Evolutionary conservation across 2,329 filamentous ascomycete genomes (phyloP).

Genomic region (Sphaerostilbella broomeana): DNA sequence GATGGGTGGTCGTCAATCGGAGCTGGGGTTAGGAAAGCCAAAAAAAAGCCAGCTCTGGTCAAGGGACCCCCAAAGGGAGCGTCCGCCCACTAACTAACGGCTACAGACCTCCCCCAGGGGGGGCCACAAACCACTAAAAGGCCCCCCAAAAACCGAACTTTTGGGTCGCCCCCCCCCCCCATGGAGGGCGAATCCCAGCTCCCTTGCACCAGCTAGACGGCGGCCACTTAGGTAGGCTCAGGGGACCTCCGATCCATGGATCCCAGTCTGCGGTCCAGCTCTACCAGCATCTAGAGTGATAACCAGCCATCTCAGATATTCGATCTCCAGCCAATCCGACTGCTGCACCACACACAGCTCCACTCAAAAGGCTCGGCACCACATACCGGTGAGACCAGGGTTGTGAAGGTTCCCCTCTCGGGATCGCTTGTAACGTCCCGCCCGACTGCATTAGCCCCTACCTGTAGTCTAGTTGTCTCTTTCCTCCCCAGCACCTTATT

Average conservation of each 20-base stretch:
- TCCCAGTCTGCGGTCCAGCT: no score
- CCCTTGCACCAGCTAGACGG: not conserved
- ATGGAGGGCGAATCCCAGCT: not conserved
- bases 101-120: no score
- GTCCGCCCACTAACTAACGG: no score
- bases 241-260: not conserved
- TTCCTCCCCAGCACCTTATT: conserved; percentile 10
- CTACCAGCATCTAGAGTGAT: no score
- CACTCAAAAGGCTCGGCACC: conserved; percentile 7
- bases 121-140: no score
- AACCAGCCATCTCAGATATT: conserved; percentile 9
- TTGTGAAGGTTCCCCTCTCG: not conserved
- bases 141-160: no score
- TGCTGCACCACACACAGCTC: not conserved
- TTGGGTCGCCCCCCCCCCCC: no score
- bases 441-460: conserved; percentile 14
- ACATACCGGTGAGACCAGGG: conserved; percentile 12
- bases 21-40: conserved; percentile 8
- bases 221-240: not conserved
- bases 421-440: no score
- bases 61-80: no score
- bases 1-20: conserved; percentile 8
- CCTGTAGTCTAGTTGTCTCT: conserved; percentile 19
- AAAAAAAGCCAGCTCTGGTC: no score
- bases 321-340: conserved; percentile 7